phyloP scores from a whole-genome alignment of 192 early-diverging fungal species.

The Chytriomyces sp. region DNA sequence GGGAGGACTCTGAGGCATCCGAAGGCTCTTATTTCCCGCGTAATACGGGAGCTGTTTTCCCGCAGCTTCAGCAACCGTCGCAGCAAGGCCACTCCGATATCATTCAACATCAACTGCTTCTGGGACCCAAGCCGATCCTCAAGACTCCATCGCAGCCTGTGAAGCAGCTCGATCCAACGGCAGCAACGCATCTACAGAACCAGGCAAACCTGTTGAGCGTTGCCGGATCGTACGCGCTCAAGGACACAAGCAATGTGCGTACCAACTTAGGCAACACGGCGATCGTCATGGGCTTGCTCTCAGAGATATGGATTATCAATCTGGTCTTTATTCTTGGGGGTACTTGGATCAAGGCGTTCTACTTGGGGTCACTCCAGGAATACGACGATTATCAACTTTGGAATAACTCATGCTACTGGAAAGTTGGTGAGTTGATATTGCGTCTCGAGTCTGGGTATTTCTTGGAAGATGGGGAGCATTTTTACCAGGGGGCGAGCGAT shows the following conservation, averaged over 20 bases:
- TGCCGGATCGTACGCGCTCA: slow-evolving; percentile 49
- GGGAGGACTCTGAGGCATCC: slow-evolving; percentile 18
- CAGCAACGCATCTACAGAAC: no score
- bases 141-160: no score
- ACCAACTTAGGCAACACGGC: slow-evolving; percentile 61
- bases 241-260: slow-evolving; percentile 21
- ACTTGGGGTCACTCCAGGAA: slow-evolving; percentile 32
- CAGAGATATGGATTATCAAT: slow-evolving; percentile 58
- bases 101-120: background rate
- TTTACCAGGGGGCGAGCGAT: no score
- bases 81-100: background rate
- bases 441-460: no score
- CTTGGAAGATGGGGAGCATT: no score
- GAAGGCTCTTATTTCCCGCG: slow-evolving; percentile 12
- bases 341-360: slow-evolving; percentile 51
- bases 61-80: background rate
- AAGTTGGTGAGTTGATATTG: slow-evolving; percentile 45
- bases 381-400: slow-evolving; percentile 55
- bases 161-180: background rate
- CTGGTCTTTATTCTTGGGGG: slow-evolving; percentile 47
- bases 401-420: slow-evolving; percentile 61
- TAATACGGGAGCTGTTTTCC: background rate
- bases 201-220: background rate
- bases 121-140: background rate
- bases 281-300: slow-evolving; percentile 52